Base-by-base conservation (phyloP, 192 early-diverging fungal species). In the Powellomyces hirtus region DNA sequence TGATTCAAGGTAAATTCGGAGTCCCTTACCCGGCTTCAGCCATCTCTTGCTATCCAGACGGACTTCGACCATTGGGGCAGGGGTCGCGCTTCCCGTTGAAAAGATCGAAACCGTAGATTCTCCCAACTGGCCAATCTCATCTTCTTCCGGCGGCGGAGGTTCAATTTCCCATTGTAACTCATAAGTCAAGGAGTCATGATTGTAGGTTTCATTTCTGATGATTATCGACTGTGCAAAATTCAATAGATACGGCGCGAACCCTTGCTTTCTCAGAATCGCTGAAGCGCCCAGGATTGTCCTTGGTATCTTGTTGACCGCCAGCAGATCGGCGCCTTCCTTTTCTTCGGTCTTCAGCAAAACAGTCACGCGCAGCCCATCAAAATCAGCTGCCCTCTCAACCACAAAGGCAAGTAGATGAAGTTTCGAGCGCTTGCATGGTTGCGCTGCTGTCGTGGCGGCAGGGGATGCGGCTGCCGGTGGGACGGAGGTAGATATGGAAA, bases 401-500 rank as follows among this genome's bases (percentile, higher is more conserved):
- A 51, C 59, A 24, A 22, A 37, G 16, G 69, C 42, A 1, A 71
- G 37, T 10, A 62, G 38, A 6, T 34, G 46, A 14, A 71, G 16
- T 14, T 27, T 16, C 0, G 53, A 27, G 6, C 51, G 51, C 4
- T 22, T 5, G 31, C 5, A 61, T 3, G 59, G 31, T 44, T n/a
- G n/a, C 2, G 65, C 33, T 5, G 26, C 45, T 50, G 36, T 26
- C 22, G 49, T 14, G 34, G n/a, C 24, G 5, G 20, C 45, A 6
- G 42, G 24, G 49, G 49, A 52, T 51, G 29, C 60, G 20, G 16
- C 24, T 16, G 34, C 29, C 29, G n/a, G 13, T 59, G 66, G 60
- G 16, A 62, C 38, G 8, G 59, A 71, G 14, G 59, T 71, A 13
- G 60, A 71, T 14, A 71, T 13, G 24, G 59, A 71, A 27, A 71